These are phyloP conservation scores for Aspergillus vadensis DNA, from an alignment of 2,329 filamentous ascomycete genomes.

Conservation along the genomic window DNA sequence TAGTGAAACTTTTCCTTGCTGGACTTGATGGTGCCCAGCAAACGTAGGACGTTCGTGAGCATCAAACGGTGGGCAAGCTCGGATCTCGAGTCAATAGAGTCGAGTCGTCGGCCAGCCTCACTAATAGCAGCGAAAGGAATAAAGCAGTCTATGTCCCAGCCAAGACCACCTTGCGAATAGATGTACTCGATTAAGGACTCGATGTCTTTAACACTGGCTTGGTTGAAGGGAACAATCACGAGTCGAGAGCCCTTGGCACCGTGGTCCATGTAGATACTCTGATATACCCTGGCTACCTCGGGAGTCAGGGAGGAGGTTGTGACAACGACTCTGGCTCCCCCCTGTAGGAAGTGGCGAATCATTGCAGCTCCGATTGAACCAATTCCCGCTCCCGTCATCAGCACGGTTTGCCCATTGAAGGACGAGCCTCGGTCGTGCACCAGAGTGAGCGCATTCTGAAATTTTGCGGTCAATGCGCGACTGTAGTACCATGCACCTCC, in stretches of 20 bases:
- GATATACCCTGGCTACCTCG: not conserved
- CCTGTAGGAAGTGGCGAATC: not conserved
- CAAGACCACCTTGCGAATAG: not conserved
- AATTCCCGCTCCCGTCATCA: conserved; percentile 1
- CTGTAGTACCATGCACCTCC: not conserved
- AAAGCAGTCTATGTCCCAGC: not conserved
- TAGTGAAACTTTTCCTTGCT: not conserved
- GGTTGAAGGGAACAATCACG: conserved; percentile 2
- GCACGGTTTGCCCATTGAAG: not conserved
- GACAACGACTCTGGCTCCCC: conserved; percentile 4
- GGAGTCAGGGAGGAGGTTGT: not conserved
- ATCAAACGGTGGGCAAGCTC: conserved; percentile 8
- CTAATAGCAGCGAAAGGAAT: conserved; percentile 5
- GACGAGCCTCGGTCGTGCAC: not conserved
- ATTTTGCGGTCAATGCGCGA: not conserved
- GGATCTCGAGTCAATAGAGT: not conserved
- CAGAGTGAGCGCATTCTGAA: not conserved
- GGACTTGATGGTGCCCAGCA: not conserved
- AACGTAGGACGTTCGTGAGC: conserved; percentile 3
- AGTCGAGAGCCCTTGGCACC: not conserved
- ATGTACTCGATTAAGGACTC: not conserved
- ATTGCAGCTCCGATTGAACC: not conserved
- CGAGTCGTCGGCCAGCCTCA: not conserved
- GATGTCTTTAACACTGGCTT: not conserved
- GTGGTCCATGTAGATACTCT: not conserved